Conservation (phyloP, 768 basidiomycete species). For the Suillus subluteus region DNA sequence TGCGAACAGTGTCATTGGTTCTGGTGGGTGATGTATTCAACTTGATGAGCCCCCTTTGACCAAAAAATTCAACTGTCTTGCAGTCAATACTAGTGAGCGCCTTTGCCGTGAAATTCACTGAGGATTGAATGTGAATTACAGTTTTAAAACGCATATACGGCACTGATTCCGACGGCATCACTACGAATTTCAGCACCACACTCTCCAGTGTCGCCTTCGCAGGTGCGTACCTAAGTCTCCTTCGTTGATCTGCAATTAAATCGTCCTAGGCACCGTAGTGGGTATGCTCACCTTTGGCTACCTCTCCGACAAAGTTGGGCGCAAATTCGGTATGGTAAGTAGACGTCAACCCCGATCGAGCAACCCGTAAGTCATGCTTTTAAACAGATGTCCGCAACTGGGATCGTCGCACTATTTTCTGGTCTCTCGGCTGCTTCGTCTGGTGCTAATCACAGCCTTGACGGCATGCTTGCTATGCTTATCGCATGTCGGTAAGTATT, state of each 20-base stretch:
- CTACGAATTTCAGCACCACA: constrained; percentile 57
- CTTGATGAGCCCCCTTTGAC: not conserved
- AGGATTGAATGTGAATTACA: constrained; percentile 32
- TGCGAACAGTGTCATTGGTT: constrained; percentile 79
- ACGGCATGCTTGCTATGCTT: constrained; percentile 78
- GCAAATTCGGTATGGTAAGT: constrained; percentile 85
- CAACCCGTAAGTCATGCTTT: constrained; percentile 20
- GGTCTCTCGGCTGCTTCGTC: constrained; percentile 80
- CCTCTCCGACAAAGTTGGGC: constrained; percentile 83
- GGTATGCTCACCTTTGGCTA: constrained; percentile 86
- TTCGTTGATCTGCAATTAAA: constrained; percentile 65
- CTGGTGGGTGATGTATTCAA: constrained; percentile 49
- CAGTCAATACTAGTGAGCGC: constrained; percentile 70
- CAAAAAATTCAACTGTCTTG: constrained; percentile 8
- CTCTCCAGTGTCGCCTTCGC: constrained; percentile 78
- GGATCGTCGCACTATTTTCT: constrained; percentile 85
- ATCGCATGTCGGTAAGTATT: constrained; percentile 67
- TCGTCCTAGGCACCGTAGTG: constrained; percentile 79
- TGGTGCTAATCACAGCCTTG: constrained; percentile 73
- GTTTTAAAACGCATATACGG: constrained; percentile 78
- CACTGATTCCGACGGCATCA: constrained; percentile 42
- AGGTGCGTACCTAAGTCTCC: constrained; percentile 75
- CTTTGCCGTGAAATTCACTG: not conserved
- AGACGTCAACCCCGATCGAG: not conserved
- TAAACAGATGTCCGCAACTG: constrained; percentile 75